phyloP scores from a whole-genome alignment of 192 early-diverging fungal genomes.

The Phycomyces blakesleeanus region DNA sequence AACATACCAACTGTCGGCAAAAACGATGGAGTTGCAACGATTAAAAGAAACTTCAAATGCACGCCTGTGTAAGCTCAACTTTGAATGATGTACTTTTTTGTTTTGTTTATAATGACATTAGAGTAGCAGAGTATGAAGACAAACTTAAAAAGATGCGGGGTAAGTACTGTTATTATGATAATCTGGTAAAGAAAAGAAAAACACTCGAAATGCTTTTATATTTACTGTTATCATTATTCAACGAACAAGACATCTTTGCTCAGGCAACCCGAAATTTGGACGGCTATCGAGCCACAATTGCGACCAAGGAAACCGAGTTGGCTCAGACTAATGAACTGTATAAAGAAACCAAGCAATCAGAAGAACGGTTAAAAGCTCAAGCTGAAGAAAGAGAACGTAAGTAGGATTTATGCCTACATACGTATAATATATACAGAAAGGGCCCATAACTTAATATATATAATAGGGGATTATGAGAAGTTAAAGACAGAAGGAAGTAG shows the following conservation, averaged over 20 bases:
- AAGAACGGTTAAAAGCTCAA: constrained; percentile 19
- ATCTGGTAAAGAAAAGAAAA: background rate
- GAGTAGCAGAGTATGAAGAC: constrained; percentile 49
- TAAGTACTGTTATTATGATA: constrained; percentile 4
- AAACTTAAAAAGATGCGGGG: constrained; percentile 59
- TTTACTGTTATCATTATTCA: too few relatives aligned
- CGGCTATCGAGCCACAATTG: constrained; percentile 46
- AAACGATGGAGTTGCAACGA: constrained; percentile 12
- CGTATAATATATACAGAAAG: background rate
- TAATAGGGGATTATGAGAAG: background rate
- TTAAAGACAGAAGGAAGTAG: constrained; percentile 11
- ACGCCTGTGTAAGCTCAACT: constrained; percentile 10
- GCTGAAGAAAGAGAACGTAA: constrained; percentile 28
- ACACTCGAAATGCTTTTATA: too few relatives aligned
- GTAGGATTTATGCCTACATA: constrained; percentile 1
- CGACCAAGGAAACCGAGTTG: constrained; percentile 43
- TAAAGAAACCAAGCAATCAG: constrained; percentile 26
- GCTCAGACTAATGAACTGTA: constrained; percentile 30
- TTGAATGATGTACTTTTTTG: background rate
- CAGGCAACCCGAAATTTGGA: constrained; percentile 53
- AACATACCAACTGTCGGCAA: constrained; percentile 9
- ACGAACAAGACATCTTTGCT: constrained; percentile 45
- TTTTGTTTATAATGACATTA: background rate
- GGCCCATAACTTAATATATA: background rate
- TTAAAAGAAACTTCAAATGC: constrained; percentile 15